Evolutionary conservation across 2,329 filamentous ascomycete genomes (phyloP), one percentile per base, ranked within the genome.

Genomic region (Fusarium duplospermum): DNA sequence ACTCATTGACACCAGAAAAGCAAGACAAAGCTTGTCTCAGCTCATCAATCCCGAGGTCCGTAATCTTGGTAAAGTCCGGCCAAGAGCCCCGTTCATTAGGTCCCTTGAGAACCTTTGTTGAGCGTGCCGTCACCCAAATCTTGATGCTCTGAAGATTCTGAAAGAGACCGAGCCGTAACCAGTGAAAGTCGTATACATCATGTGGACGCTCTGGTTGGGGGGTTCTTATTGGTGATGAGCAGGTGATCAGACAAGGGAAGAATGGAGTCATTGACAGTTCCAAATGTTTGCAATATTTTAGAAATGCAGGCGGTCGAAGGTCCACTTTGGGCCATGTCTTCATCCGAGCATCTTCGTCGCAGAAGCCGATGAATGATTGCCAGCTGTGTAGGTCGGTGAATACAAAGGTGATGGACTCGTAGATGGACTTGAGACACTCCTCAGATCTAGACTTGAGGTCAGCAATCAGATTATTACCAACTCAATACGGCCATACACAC

Each of bases 371-470:
- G 18, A 66, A 35, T 8, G 20, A 27, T 22, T 66, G 33, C 35
- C 58, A 62, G 24, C 54, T 31, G 2, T 45, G 18, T 6, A 33
- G 5, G 20, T 56, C 57, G 7, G 64, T 66, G 42, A 66, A 62
- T 1, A 66, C 13, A 9, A 66, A 66, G 6, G 45, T 62, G 0
- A 38, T 35, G 6, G 58, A 56, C 27, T 61, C 58, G n/a, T 62
- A 62, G 14, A 66, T 62, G 11, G 57, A 56, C 29, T 66, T 61
- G 33, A 62, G 56, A 31, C 64, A 66, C 35, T 62, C 45, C 5
- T 38, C n/a, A 4, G 35, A 66, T 31, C 64, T 54, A 1, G 8
- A 10, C 4, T 50, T 45, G 16, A 8, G 4, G 45, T 38, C 56
- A 60, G 33, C 22, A 3, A 9, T 33, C 27, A 16, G 24, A 3